Evolutionary conservation across 768 basidiomycete genomes (phyloP), one percentile per base, ranked within the genome.

Genomic region (Kwoniella europaea): DNA sequence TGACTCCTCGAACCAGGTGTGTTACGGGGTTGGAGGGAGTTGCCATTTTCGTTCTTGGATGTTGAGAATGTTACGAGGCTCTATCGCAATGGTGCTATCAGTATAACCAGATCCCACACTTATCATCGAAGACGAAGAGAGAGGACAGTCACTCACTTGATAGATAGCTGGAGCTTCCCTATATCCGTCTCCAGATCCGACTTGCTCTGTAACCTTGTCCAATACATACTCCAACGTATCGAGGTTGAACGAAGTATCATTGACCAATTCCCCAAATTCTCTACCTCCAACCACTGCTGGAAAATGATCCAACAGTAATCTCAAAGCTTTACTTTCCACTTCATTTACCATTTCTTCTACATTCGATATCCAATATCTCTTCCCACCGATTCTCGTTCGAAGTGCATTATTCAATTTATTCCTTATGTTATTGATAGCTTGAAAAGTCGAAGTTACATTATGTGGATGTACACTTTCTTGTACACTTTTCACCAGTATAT

Each of bases 211-310:
- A 79, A 67, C 91, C 80, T 46, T 89, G 6, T 88, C 88, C 87
- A 94, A 89, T 1, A 91, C 87, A 88, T 88, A 88, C 55, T 92
- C 90, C 0, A 96, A 88, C 63, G 90, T 85, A 74, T 98, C 94
- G 0, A 84, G 86, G 35, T 89, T 85, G 69, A 87, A 89, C 0
- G 91, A 92, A 69, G 92, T 90, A 1, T 87, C 86, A 71, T 90
- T 88, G 85, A 95, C 87, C 56, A 96, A 86, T 22, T 89, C 89
- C 16, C 88, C 83, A 89, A 94, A 93, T 24, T 93, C 92, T 3
- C 84, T 74, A 63, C 88, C 87, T 46, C 86, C 87, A 65, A 94
- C 91, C 59, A 91, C 90, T 16, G 85, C 86, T 18, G 89, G 89
- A 3, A 90, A 86, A 44, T 90, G 86, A 29, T 79, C 82, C 52